phyloP scores from a whole-genome alignment of 768 basidiomycete species.

The Psilocybe subaeruginosa region DNA sequence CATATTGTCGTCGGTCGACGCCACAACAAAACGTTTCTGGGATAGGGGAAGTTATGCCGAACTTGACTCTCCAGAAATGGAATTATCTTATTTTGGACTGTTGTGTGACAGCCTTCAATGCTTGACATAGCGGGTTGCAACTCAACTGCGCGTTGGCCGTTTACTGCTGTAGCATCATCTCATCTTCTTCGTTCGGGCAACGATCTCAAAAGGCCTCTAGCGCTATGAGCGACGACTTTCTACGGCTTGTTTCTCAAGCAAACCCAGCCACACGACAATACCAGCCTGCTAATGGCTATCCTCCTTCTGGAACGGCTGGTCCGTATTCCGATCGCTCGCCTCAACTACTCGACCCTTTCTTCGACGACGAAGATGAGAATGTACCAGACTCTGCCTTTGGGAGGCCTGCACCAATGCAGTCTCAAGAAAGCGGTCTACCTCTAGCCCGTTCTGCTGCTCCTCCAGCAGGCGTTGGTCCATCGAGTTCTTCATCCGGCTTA shows the following conservation, averaged over 20 bases:
- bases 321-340: slow-evolving; percentile 46
- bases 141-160: slow-evolving; percentile 9
- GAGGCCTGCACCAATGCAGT: slow-evolving; percentile 48
- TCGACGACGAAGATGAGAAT: slow-evolving; percentile 84
- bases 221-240: slow-evolving; percentile 73
- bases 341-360: slow-evolving; percentile 80
- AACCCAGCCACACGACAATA: slow-evolving; percentile 64
- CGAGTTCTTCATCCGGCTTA: slow-evolving; percentile 51
- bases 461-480: slow-evolving; percentile 58
- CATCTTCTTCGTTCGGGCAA: slow-evolving; percentile 21
- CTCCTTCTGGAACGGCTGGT: slow-evolving; percentile 47
- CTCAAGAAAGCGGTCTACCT: slow-evolving; percentile 60
- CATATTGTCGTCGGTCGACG: neutral
- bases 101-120: slow-evolving; percentile 16
- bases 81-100: slow-evolving; percentile 17
- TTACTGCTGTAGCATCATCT: neutral
- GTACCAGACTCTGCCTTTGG: slow-evolving; percentile 71
- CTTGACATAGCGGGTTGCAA: slow-evolving; percentile 5
- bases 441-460: slow-evolving; percentile 61
- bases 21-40: neutral
- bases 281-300: slow-evolving; percentile 61
- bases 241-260: slow-evolving; percentile 69
- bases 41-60: neutral
- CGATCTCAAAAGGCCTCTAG: slow-evolving; percentile 16
- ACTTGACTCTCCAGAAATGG: neutral